Conservation (phyloP, 192 early-diverging fungal genomes). For the Funneliformis mosseae region DNA sequence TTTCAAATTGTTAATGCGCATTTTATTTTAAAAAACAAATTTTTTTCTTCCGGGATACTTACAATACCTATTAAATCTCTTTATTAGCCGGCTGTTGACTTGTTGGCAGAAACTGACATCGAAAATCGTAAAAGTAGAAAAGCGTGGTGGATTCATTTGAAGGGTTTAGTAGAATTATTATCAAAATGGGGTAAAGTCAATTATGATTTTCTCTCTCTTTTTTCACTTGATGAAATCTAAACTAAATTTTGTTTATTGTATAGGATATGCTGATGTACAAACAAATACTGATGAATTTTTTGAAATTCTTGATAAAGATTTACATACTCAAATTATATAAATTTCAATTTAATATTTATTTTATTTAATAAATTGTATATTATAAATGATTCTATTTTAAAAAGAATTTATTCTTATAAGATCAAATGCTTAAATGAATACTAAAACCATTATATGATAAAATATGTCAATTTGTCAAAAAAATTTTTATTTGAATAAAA, state of each 20-base stretch:
- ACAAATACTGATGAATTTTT: not conserved
- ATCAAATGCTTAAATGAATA: too few relatives aligned
- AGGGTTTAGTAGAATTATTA: slow-evolving; percentile 64
- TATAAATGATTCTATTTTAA: too few relatives aligned
- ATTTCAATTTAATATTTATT: not conserved
- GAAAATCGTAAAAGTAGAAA: slow-evolving; percentile 70
- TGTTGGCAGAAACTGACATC: slow-evolving; percentile 77
- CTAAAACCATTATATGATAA: too few relatives aligned
- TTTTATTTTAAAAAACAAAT: not conserved
- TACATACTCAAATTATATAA: not conserved
- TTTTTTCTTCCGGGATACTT: not conserved
- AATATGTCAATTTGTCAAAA: too few relatives aligned
- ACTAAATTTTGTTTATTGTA: not conserved
- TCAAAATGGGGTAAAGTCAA: slow-evolving; percentile 48
- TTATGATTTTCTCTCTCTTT: slow-evolving; percentile 14
- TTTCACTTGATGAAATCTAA: not conserved
- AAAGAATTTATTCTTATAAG: too few relatives aligned
- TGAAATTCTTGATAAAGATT: not conserved
- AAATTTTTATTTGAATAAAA: too few relatives aligned
- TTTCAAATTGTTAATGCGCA: not conserved
- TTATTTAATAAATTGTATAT: too few relatives aligned
- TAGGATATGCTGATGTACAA: not conserved
- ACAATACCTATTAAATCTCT: not conserved
- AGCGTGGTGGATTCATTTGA: slow-evolving; percentile 70
- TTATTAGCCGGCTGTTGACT: slow-evolving; percentile 57